Conservation (phyloP, 495 filamentous ascomycete genomes). For the Xylaria flabelliformis region DNA sequence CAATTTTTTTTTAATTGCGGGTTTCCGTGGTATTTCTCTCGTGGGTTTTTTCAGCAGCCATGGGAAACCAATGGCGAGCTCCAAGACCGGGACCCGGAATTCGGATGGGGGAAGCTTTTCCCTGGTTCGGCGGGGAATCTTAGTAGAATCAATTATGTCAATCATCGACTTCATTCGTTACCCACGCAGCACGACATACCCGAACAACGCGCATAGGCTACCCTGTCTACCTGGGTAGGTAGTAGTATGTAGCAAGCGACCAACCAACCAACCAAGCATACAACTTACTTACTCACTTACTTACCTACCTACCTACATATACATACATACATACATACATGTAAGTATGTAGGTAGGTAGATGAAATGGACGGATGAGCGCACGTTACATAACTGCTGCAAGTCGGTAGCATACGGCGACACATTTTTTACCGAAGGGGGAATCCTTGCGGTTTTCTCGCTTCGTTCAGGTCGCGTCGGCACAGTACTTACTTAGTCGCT, state of each 20-base stretch:
- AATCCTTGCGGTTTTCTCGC: conserved; percentile 14
- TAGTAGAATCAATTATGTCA: background rate
- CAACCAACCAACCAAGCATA: no score
- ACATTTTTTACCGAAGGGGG: conserved; percentile 13
- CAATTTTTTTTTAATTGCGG: background rate
- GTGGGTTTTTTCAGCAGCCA: conserved; percentile 22
- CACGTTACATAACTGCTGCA: background rate
- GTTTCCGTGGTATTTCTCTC: background rate
- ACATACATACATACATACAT: background rate
- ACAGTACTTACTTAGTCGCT: conserved; percentile 11
- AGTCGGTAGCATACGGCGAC: background rate
- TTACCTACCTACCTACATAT: background rate
- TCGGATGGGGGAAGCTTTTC: background rate
- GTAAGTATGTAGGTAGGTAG: background rate
- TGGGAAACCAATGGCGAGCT: conserved; percentile 22
- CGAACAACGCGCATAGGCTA: background rate
- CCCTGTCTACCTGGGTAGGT: background rate
- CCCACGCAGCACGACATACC: background rate
- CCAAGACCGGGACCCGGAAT: conserved; percentile 9
- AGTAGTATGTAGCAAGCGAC: background rate
- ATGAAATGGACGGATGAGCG: background rate
- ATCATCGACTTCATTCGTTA: background rate
- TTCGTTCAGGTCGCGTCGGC: conserved; percentile 17
- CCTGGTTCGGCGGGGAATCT: conserved; percentile 10
- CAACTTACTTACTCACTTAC: no score